Evolutionary conservation across 2,329 filamentous ascomycete species (phyloP), one percentile per base, ranked within the genome.

Genomic region (Colletotrichum costaricense): DNA sequence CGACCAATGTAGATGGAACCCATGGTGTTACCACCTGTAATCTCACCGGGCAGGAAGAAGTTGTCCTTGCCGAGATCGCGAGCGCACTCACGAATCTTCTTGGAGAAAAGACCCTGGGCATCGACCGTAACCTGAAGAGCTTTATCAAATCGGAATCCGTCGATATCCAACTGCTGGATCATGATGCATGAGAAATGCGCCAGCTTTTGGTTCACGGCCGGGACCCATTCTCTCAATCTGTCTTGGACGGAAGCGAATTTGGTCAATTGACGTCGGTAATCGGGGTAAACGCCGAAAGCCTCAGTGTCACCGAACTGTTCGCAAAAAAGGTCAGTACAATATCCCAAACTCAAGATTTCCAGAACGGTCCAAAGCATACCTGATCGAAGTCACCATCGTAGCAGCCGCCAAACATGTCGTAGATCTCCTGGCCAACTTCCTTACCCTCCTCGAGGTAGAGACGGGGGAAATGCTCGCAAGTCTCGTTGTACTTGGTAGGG

Each of bases 181-280:
- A 89, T 84, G 78, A 92, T 89, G 80, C 91, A 93, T 1, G 90
- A 91, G 76, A 92, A 90, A 57, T 87, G 87, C 70, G 88, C 87
- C 69, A 93, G 82, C 76, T 89, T 90, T 58, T 87, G 84, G 54
- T 87, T 82, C 0, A 92, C 89, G 12, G 86, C 86, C 4, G 89
- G 88, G 22, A 86, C 77, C 91, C 91, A 93, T 77, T 92, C 90
- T 67, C 91, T 87, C 8, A 93, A 82, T 77, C 91, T 89, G 80
- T 93, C 91, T 79, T 93, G 91, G 0, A 92, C 91, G 57, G 88
- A 91, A 62, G 90, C 90, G 80, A 93, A 93, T 76, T 92, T 93
- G 22, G 89, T 87, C 55, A 93, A 84, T 79, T 93, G 89, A 78
- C 89, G 88, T 76, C 91, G 83, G 87, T 89, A 92, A 77, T 92